Evolutionary conservation across 148 eudicot genomes (phyloP).

Genomic region (Rhododendron molle): DNA sequence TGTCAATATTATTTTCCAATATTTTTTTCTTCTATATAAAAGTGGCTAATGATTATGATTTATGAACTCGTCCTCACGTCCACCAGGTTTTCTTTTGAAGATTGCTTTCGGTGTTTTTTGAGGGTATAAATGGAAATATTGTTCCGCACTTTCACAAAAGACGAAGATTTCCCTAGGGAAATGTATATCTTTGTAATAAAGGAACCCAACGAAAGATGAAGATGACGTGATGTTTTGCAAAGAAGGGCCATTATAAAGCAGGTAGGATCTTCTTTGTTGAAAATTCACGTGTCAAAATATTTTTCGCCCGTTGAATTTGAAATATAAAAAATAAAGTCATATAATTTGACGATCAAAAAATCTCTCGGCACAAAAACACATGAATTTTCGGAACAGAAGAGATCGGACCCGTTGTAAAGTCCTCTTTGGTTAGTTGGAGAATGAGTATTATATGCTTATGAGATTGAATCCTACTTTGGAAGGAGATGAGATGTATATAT

Average conservation of each 20-base stretch:
- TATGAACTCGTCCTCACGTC: background rate
- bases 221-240: background rate
- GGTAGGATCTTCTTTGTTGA: no score
- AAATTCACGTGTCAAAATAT: no score
- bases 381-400: no score
- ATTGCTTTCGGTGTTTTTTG: background rate
- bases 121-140: background rate
- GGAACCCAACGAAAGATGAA: background rate
- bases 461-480: background rate
- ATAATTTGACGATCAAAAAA: no score
- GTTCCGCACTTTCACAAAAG: background rate
- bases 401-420: no score
- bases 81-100: background rate
- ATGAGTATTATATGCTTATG: background rate
- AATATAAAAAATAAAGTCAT: no score
- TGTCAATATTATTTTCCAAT: no score
- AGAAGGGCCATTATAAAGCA: background rate
- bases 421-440: background rate
- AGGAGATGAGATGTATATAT: background rate
- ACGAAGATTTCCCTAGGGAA: background rate
- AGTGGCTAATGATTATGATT: no score
- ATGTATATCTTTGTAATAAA: background rate
- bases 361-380: rapidly evolving
- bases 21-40: no score
- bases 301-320: no score